These are phyloP conservation scores for Botrytis tulipae DNA, from an alignment of 2,329 filamentous ascomycete genomes.

Conservation along the genomic window DNA sequence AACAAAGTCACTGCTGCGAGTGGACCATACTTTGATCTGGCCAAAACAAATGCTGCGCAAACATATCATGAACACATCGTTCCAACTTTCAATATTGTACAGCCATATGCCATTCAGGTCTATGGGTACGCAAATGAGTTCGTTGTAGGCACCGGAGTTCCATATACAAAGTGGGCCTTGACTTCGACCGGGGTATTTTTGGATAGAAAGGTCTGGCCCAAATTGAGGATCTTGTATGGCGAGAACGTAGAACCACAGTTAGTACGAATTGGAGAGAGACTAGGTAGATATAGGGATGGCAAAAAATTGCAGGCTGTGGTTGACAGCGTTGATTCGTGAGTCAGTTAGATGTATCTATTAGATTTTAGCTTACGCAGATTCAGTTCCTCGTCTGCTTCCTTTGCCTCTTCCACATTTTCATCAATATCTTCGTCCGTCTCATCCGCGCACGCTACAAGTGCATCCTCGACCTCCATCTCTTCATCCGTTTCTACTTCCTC, in stretches of 20 bases:
- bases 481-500: slow-evolving; percentile 31
- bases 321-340: slow-evolving; percentile 51
- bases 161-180: slow-evolving; percentile 69
- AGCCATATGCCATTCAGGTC: slow-evolving; percentile 69
- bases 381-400: slow-evolving; percentile 36
- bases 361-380: slow-evolving; percentile 17
- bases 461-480: slow-evolving; percentile 16
- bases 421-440: slow-evolving; percentile 33
- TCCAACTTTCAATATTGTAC: slow-evolving; percentile 70
- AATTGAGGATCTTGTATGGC: slow-evolving; percentile 74
- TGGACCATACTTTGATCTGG: slow-evolving; percentile 70
- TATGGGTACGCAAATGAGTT: slow-evolving; percentile 68
- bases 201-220: slow-evolving; percentile 76
- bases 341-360: slow-evolving; percentile 26
- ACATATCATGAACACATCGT: slow-evolving; percentile 71
- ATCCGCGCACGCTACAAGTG: slow-evolving; percentile 29
- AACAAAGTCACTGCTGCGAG: slow-evolving; percentile 56
- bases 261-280: slow-evolving; percentile 82
- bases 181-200: slow-evolving; percentile 68
- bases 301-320: slow-evolving; percentile 60
- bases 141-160: slow-evolving; percentile 66
- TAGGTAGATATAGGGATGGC: slow-evolving; percentile 69
- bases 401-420: slow-evolving; percentile 34
- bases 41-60: slow-evolving; percentile 60
- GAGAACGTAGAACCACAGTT: slow-evolving; percentile 96